Evolutionary conservation across 1,139 yeast genomes (phyloP), one percentile per base, ranked within the genome.

Genomic region (Geotrichum reessii): DNA sequence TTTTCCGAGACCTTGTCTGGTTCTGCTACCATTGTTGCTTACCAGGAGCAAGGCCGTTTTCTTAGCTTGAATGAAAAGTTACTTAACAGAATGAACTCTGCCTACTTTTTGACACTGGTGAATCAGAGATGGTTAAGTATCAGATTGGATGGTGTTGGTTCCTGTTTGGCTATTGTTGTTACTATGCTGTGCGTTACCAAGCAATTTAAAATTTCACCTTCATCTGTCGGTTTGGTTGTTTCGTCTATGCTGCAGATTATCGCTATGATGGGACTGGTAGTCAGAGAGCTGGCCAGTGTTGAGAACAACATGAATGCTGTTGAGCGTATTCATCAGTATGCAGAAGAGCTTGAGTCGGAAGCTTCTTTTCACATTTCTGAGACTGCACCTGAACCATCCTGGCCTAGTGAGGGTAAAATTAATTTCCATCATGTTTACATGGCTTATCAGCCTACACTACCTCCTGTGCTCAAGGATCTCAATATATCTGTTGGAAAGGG

Each of bases 261-360:
- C 47, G 64, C 64, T 27, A 66, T 69, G 69, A 62, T 70, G 67
- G 64, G 71, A 2, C 55, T 69, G 73, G 74, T 71, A 65, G 76
- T 71, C 51, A 63, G 85, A 69, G 73, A 78, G 71, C 25, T 73
- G 70, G 87, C 95, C 0, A 85, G 84, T 67, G 81, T 86, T 33
- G 96, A 89, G 69, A 88, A 87, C 71, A 86, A 86, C 67, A 81
- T 89, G 90, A 87, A 87, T 67, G 84, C 95, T 7, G 93, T 85
- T n/a, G 96, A 90, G 73, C 80, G 97, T 69, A 73, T 90, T 56
- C 79, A 82, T 62, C 81, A 84, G 59, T 88, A 88, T 71, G 93
- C 92, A 0, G 77, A 78, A 25, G 84, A 85, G 33, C 73, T 89
- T 58, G 87, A 86, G 0, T 81, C 79, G 64, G 93, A 86, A 67